Evolutionary conservation across 768 basidiomycete genomes (phyloP).

Genomic region (Tylopilus cervinicoccineus): DNA sequence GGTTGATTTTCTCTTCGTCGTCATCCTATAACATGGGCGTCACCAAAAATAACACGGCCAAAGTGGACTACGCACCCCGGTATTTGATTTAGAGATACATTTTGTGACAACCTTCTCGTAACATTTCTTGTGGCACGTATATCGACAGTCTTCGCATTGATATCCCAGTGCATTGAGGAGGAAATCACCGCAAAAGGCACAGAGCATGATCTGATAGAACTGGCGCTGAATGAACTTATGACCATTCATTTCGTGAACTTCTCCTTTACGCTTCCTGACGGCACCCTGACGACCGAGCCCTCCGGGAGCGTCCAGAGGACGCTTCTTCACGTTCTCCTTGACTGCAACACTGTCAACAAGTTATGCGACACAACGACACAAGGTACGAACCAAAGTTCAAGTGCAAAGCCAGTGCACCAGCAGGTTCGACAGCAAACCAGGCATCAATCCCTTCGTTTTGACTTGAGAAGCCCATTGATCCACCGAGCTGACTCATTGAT

Average conservation of each 20-base stretch:
- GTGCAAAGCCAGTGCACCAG: conserved; percentile 84
- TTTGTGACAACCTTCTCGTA: conserved; percentile 99
- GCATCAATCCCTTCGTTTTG: conserved; percentile 83
- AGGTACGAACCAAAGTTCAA: conserved; percentile 83
- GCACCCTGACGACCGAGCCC: conserved; percentile 98
- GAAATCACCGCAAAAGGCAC: conserved; percentile 97
- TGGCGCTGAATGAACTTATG: conserved; percentile 97
- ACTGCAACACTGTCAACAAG: conserved; percentile 45
- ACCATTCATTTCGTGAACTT: conserved; percentile 99
- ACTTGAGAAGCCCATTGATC: conserved; percentile 18
- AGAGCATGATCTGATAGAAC: conserved; percentile 98
- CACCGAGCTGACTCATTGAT: conserved; percentile 26
- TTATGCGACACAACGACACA: neutral
- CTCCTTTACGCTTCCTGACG: conserved; percentile 94
- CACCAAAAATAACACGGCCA: neutral
- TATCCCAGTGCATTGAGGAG: conserved; percentile 96
- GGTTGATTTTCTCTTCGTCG: conserved; percentile 98
- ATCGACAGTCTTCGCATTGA: conserved; percentile 98
- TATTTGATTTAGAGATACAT: conserved; percentile 96
- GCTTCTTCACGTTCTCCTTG: conserved; percentile 96
- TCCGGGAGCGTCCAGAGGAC: conserved; percentile 87
- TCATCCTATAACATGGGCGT: conserved; percentile 56
- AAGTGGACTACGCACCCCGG: conserved; percentile 61
- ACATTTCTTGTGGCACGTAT: conserved; percentile 99
- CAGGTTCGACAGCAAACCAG: conserved; percentile 97